Conservation (phyloP, 2,329 filamentous ascomycete species). For the Cladophialophora yegresii region DNA sequence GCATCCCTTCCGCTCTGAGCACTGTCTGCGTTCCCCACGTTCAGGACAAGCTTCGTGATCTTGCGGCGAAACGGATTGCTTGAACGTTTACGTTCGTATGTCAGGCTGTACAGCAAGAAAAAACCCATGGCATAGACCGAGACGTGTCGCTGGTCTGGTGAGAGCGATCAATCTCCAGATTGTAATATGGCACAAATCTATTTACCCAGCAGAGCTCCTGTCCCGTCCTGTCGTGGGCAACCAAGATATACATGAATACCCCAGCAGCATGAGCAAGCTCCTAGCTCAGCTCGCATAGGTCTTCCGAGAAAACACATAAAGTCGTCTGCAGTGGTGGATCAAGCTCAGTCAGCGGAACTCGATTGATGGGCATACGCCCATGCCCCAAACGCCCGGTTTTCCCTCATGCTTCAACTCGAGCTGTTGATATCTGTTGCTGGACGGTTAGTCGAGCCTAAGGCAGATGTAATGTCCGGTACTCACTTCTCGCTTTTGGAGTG, state of each 20-base stretch:
- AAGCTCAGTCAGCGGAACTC: slow-evolving; percentile 62
- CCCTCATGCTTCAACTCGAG: slow-evolving; percentile 86
- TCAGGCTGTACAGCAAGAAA: background rate
- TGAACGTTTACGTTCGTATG: background rate
- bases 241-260: background rate
- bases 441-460: slow-evolving; percentile 12
- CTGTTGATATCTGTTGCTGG: slow-evolving; percentile 74
- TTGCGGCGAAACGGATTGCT: background rate
- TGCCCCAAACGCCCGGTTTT: slow-evolving; percentile 75
- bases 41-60: background rate
- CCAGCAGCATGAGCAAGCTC: background rate
- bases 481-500: slow-evolving; percentile 97
- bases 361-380: slow-evolving; percentile 79
- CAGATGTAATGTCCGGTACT: slow-evolving; percentile 43
- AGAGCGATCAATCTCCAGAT: background rate
- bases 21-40: background rate
- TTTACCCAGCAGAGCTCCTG: background rate
- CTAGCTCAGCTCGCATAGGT: background rate
- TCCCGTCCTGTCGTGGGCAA: background rate
- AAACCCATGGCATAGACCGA: background rate
- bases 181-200: background rate
- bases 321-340: background rate
- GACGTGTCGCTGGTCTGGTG: background rate
- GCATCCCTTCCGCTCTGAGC: slow-evolving; percentile 11
- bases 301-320: slow-evolving; percentile 17